Base-by-base conservation (phyloP, 495 filamentous ascomycete genomes). In the Penicillium psychrofluorescens region DNA sequence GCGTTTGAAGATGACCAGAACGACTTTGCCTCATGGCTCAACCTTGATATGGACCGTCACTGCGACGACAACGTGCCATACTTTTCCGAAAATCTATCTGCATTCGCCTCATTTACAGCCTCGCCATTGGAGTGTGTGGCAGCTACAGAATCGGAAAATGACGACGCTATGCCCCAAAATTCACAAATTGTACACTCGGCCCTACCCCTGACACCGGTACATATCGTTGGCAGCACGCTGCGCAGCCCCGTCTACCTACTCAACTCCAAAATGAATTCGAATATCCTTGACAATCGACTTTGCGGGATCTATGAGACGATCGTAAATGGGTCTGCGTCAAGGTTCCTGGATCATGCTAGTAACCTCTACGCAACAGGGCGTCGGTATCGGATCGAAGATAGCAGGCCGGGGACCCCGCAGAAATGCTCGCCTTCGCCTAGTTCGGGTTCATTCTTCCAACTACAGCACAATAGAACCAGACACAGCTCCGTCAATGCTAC, bases 181-280 rank as follows among this genome's bases (percentile, higher is more conserved):
- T 6, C 22, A 22, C 22, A 6, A 6, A 22, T 6, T 6, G 6
- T 22, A 4, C 2, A 22, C 22, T 22, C 22, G 6, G 22, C 22
- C 22, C 22, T 22, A 22, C 22, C 2, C 22, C 4, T 6, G 4
- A 22, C 29, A 29, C 34, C 27, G 11, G 29, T 22, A 9, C 30
- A 32, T 11, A 14, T 15, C 14, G 41, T 47, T 11, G 41, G 41
- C 0, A 37, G 35, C 11, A 50, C 50, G 22, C 37, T 38, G 12
- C 38, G 37, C 29, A 62, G 55, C 22, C 55, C 58, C 6, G 42
- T 58, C n/a, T 28, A 50, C 35, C 36, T 62, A 11, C 35, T 62
- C 13, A 62, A 56, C 16, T 54, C 55, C 9, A 54, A 36, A 36
- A 37, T 62, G 29, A 44, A 58, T 31, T 44, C 48, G 4, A 46